Conservation (phyloP, 1,284 basidiomycete species). For the Ganoderma sp. region DNA sequence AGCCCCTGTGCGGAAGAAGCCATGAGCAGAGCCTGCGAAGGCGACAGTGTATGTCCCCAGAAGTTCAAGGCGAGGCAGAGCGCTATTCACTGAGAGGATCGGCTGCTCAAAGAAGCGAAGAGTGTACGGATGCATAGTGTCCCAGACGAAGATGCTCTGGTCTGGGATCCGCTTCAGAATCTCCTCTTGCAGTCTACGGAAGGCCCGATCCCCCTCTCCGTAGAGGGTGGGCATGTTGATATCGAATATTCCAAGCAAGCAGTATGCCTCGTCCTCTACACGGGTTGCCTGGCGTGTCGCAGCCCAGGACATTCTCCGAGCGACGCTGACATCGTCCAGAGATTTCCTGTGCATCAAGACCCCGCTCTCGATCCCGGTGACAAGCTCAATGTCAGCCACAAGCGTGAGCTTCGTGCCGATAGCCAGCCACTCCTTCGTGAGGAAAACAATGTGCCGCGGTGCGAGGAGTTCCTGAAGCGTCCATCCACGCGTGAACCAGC, state of each 20-base stretch:
- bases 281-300: neutral
- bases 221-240: too few relatives aligned
- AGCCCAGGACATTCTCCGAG: slow-evolving; percentile 1
- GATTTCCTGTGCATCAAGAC: slow-evolving; percentile 2
- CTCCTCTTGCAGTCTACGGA: neutral
- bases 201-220: too few relatives aligned
- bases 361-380: neutral
- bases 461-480: slow-evolving; percentile 6
- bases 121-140: neutral
- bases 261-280: neutral
- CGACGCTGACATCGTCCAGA: neutral
- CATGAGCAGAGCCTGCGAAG: neutral
- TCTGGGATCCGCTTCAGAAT: neutral
- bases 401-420: slow-evolving; percentile 11
- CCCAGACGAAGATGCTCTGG: slow-evolving; percentile 5
- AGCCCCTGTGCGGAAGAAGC: neutral
- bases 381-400: neutral
- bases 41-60: neutral
- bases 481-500: neutral
- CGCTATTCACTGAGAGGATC: neutral
- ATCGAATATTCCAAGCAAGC: too few relatives aligned
- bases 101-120: neutral
- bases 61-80: neutral
- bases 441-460: neutral
- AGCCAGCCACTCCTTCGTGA: slow-evolving; percentile 4